phyloP scores from a whole-genome alignment of 768 basidiomycete genomes.

The Termitomyces sp. region DNA sequence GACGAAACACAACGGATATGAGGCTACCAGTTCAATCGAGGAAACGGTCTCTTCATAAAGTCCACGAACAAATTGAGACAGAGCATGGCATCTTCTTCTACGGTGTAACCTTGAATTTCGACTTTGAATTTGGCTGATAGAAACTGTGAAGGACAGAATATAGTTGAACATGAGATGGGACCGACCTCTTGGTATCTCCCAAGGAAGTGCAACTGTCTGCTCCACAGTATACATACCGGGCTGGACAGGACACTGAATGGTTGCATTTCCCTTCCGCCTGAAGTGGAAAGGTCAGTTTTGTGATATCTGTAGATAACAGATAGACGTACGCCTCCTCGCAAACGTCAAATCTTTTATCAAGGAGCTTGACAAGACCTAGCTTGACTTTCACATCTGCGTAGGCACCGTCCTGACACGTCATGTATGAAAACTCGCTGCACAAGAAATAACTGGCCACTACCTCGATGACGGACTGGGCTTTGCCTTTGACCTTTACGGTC shows the following conservation, averaged over 20 bases:
- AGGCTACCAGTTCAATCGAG: conserved; percentile 24
- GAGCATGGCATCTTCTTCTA: conserved; percentile 65
- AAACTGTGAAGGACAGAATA: conserved; percentile 4
- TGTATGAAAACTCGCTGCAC: neutral
- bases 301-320: neutral
- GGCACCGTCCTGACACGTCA: conserved; percentile 68
- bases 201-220: conserved; percentile 84
- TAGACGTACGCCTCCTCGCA: conserved; percentile 88
- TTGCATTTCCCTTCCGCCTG: conserved; percentile 65
- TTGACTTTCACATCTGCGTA: conserved; percentile 89
- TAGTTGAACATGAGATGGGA: neutral
- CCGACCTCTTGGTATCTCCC: conserved; percentile 81
- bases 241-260: conserved; percentile 80
- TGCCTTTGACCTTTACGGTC: conserved; percentile 75
- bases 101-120: conserved; percentile 61
- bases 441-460: conserved; percentile 31
- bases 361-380: conserved; percentile 87
- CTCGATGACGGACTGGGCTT: conserved; percentile 53
- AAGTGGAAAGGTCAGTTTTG: conserved; percentile 1
- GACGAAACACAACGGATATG: neutral
- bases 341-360: conserved; percentile 78
- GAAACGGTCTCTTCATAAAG: conserved; percentile 51
- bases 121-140: conserved; percentile 78
- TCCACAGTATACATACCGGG: conserved; percentile 63
- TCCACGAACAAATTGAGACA: conserved; percentile 79